These are phyloP conservation scores for Trametes cubensis DNA, from an alignment of 768 basidiomycete species.

Conservation along the genomic window DNA sequence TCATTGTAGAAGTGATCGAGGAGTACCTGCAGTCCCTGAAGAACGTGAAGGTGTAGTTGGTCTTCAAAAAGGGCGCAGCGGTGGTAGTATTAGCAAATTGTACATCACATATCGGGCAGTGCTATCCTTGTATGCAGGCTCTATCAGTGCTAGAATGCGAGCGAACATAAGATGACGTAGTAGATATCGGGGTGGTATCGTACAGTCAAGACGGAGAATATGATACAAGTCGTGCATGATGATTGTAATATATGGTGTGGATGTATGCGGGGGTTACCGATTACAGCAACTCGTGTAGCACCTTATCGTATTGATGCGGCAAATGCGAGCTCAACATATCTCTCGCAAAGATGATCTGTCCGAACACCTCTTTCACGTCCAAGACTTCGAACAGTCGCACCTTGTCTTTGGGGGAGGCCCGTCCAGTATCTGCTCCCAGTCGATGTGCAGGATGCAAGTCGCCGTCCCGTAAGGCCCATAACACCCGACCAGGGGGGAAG, in stretches of 20 bases:
- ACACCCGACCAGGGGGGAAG: constrained; percentile 76
- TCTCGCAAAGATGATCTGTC: constrained; percentile 77
- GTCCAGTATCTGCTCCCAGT: constrained; percentile 13
- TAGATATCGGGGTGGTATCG: neutral
- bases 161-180: neutral
- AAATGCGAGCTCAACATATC: constrained; percentile 84
- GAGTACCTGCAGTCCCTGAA: constrained; percentile 23
- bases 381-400: constrained; percentile 77
- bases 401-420: constrained; percentile 44
- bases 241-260: too few relatives aligned
- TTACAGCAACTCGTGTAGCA: constrained; percentile 61
- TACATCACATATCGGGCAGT: neutral
- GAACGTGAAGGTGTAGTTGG: neutral
- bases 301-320: constrained; percentile 80
- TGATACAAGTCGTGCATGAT: constrained; percentile 13
- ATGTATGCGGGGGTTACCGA: neutral
- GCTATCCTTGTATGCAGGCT: neutral
- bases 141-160: too few relatives aligned
- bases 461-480: constrained; percentile 78
- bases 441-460: constrained; percentile 67
- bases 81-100: neutral
- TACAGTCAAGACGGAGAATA: constrained; percentile 12
- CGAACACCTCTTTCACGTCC: constrained; percentile 76
- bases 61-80: neutral
- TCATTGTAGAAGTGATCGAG: constrained; percentile 27